Evolutionary conservation across 1,284 basidiomycete species (phyloP).

Genomic region (Meira miltonrushii): DNA sequence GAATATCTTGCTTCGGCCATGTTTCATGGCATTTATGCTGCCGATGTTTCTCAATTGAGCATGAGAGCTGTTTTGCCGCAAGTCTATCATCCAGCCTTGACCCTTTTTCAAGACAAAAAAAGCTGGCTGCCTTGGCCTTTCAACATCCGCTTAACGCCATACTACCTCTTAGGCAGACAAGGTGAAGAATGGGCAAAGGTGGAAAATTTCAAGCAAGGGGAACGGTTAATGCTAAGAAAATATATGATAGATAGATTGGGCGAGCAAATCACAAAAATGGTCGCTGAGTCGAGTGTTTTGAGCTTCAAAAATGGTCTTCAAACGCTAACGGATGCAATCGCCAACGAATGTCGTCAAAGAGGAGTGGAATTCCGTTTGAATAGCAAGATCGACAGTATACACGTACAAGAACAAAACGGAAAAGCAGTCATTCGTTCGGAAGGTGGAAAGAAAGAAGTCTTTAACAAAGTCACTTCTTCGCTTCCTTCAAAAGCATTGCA

Average conservation of each 20-base stretch:
- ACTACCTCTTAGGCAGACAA: too few species aligned
- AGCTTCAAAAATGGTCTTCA: conserved; percentile 74
- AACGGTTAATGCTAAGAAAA: neutral
- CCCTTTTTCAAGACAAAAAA: too few species aligned
- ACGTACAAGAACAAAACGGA: neutral
- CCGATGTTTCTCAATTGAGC: conserved; percentile 71
- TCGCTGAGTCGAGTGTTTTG: conserved; percentile 66
- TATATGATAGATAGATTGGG: conserved; percentile 53
- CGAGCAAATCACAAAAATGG: conserved; percentile 55
- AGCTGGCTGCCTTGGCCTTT: too few species aligned
- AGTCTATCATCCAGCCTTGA: too few species aligned
- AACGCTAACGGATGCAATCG: conserved; percentile 64
- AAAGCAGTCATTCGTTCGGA: neutral
- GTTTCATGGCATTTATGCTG: conserved; percentile 87
- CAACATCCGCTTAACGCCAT: too few species aligned
- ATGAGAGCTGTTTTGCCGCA: conserved; percentile 62
- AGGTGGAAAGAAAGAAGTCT: conserved; percentile 56
- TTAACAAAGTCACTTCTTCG: conserved; percentile 53
- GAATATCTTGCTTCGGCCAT: conserved; percentile 61
- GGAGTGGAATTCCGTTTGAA: neutral
- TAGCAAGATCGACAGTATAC: conserved; percentile 27
- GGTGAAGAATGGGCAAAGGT: too few species aligned
- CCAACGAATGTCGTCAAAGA: conserved; percentile 55
- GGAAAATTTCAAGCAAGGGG: too few species aligned
- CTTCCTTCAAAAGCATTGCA: conserved; percentile 32